Evolutionary conservation across 2,329 filamentous ascomycete species (phyloP).

Genomic region (Dactylellina parvicollis): DNA sequence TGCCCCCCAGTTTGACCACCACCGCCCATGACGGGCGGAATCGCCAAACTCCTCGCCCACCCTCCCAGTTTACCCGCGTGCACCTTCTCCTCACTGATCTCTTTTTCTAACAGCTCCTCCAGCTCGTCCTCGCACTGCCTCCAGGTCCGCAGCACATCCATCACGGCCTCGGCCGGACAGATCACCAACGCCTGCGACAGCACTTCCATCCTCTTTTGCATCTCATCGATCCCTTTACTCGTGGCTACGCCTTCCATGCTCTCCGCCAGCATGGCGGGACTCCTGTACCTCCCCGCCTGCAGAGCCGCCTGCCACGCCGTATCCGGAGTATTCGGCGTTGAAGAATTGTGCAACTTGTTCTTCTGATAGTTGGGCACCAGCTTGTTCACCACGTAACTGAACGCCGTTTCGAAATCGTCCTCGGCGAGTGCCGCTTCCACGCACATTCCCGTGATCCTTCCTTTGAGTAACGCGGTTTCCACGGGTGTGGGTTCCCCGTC

Average conservation of each 20-base stretch:
- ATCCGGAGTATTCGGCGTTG: constrained; percentile 60
- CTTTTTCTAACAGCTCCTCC: constrained; percentile 72
- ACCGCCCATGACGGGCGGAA: constrained; percentile 55
- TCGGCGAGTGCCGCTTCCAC: constrained; percentile 79
- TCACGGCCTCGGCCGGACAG: constrained; percentile 74
- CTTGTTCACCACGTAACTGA: constrained; percentile 80
- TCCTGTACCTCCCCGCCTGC: constrained; percentile 78
- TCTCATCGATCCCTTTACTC: constrained; percentile 67
- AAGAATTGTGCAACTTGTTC: constrained; percentile 33
- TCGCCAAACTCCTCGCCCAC: constrained; percentile 60
- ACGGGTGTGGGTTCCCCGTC: constrained; percentile 56
- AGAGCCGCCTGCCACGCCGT: constrained; percentile 83
- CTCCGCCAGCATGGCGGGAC: constrained; percentile 69
- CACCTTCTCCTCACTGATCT: constrained; percentile 74
- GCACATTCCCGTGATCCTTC: constrained; percentile 80
- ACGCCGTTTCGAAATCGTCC: constrained; percentile 85
- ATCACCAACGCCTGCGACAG: constrained; percentile 78
- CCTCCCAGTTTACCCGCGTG: constrained; percentile 75
- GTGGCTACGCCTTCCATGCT: constrained; percentile 63
- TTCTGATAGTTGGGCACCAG: constrained; percentile 63
- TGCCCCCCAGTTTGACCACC: constrained; percentile 62
- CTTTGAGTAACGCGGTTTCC: constrained; percentile 66
- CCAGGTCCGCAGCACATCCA: constrained; percentile 79
- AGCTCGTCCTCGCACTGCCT: constrained; percentile 81
- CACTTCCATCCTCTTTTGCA: constrained; percentile 84